These are phyloP conservation scores for Ophiobolus disseminans DNA, from an alignment of 2,329 filamentous ascomycete species.

Conservation along the genomic window DNA sequence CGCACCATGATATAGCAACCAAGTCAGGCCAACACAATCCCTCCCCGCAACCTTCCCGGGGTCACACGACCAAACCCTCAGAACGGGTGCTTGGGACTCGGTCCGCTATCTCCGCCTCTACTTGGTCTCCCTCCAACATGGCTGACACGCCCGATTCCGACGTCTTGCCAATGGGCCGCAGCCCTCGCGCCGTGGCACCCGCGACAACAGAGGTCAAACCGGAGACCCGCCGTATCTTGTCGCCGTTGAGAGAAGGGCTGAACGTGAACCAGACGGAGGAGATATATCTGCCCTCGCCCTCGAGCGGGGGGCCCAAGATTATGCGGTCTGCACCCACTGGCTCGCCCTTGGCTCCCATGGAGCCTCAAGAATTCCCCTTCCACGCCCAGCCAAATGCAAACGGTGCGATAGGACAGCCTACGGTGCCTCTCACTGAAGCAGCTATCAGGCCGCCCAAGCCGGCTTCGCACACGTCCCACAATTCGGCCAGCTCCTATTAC, in stretches of 20 bases:
- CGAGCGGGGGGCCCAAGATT: conserved; percentile 38
- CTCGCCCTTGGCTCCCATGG: conserved; percentile 33
- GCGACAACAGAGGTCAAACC: conserved; percentile 19
- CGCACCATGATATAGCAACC: conserved; percentile 22
- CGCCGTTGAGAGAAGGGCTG: conserved; percentile 35
- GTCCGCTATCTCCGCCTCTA: conserved; percentile 1
- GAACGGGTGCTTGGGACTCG: background rate
- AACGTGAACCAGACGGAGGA: conserved; percentile 23
- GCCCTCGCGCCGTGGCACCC: conserved; percentile 32
- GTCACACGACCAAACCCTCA: conserved; percentile 5
- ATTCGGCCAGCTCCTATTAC: conserved; percentile 31
- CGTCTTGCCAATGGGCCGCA: conserved; percentile 33
- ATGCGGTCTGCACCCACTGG: conserved; percentile 40
- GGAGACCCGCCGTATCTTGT: conserved; percentile 27
- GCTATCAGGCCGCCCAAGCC: conserved; percentile 23
- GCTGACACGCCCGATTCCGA: conserved; percentile 36
- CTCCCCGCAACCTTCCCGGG: conserved; percentile 13
- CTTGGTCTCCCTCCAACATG: conserved; percentile 22
- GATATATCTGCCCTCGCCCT: conserved; percentile 13
- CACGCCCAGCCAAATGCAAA: conserved; percentile 24
- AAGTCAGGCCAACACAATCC: conserved; percentile 13
- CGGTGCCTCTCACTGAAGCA: conserved; percentile 23
- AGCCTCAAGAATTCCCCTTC: conserved; percentile 49
- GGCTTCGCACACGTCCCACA: conserved; percentile 31
- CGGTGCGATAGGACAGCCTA: conserved; percentile 24